Percentiles rank a stretch among this genome's conserved stretches.
Conservation (phyloP, 2,329 filamentous ascomycete species). For the Venturia oleaginea region DNA sequence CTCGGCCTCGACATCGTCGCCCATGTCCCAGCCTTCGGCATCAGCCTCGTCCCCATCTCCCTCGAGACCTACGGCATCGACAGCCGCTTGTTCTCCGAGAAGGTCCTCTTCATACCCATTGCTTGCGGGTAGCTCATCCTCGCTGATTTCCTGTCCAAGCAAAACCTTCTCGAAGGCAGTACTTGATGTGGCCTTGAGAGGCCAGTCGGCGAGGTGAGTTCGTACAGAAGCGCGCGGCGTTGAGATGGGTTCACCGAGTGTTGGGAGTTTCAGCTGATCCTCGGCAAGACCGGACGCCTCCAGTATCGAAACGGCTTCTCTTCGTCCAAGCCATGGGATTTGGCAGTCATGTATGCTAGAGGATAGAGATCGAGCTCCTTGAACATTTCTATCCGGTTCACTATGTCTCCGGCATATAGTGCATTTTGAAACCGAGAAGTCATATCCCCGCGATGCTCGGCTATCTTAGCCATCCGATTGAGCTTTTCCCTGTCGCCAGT, state of each 20-base stretch:
- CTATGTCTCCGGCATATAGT: slow-evolving; percentile 82
- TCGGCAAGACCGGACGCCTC: slow-evolving; percentile 85
- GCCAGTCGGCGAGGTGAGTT: slow-evolving; percentile 89
- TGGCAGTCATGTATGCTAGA: slow-evolving; percentile 92
- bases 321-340: slow-evolving; percentile 79
- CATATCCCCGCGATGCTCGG: slow-evolving; percentile 93
- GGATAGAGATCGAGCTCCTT: slow-evolving; percentile 93
- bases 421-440: slow-evolving; percentile 95
- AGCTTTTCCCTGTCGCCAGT: slow-evolving; percentile 92
- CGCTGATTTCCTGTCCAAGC: slow-evolving; percentile 73
- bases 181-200: slow-evolving; percentile 81
- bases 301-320: slow-evolving; percentile 84
- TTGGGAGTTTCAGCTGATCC: slow-evolving; percentile 75
- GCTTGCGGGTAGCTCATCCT: slow-evolving; percentile 54
- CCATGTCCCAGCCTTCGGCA: slow-evolving; percentile 90
- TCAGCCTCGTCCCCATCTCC: slow-evolving; percentile 70
- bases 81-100: slow-evolving; percentile 49
- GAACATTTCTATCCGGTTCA: slow-evolving; percentile 95
- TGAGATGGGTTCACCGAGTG: slow-evolving; percentile 58
- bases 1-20: slow-evolving; percentile 80
- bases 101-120: slow-evolving; percentile 63
- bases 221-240: slow-evolving; percentile 70
- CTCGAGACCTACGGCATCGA: slow-evolving; percentile 50
- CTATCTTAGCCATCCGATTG: slow-evolving; percentile 94
- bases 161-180: slow-evolving; percentile 96